Percentiles rank a stretch among this genome's conserved stretches.
phyloP scores from a whole-genome alignment of 495 filamentous ascomycete species.

The Trichoderma gamsii region DNA sequence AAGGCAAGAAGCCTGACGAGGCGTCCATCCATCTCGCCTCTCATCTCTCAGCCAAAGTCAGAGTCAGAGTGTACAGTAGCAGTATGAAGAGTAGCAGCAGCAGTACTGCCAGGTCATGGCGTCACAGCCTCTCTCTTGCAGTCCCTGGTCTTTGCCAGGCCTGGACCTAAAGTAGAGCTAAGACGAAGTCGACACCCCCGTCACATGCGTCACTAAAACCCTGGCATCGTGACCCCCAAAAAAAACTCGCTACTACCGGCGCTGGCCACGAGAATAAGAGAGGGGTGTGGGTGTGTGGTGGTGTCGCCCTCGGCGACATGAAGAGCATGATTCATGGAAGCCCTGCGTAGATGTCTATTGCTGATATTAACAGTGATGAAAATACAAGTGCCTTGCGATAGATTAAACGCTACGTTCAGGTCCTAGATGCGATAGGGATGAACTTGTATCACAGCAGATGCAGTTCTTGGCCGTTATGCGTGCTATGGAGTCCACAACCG shows the following conservation, averaged over 20 bases:
- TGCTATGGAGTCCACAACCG: not conserved
- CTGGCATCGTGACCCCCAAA: slow-evolving; percentile 6
- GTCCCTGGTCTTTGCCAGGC: not conserved
- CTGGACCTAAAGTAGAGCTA: not conserved
- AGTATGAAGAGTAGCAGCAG: not conserved
- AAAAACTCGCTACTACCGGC: too few relatives aligned
- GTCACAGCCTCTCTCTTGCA: not conserved
- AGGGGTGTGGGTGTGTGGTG: not conserved
- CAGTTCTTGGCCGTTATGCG: too few relatives aligned
- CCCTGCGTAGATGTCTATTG: too few relatives aligned
- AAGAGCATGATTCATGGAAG: too few relatives aligned
- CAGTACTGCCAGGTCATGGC: not conserved
- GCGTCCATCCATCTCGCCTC: not conserved
- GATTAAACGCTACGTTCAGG: too few relatives aligned
- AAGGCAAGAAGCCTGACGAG: not conserved
- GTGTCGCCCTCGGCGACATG: too few relatives aligned
- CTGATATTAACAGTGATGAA: too few relatives aligned
- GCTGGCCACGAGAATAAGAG: too few relatives aligned
- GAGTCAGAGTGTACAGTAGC: not conserved
- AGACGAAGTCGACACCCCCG: not conserved
- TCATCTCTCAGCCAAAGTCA: too few relatives aligned
- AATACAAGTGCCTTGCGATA: too few relatives aligned
- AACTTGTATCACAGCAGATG: too few relatives aligned
- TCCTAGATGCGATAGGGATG: too few relatives aligned
- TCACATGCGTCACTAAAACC: slow-evolving; percentile 13